Conservation (phyloP, 768 basidiomycete species). For the Lentinula boryana region DNA sequence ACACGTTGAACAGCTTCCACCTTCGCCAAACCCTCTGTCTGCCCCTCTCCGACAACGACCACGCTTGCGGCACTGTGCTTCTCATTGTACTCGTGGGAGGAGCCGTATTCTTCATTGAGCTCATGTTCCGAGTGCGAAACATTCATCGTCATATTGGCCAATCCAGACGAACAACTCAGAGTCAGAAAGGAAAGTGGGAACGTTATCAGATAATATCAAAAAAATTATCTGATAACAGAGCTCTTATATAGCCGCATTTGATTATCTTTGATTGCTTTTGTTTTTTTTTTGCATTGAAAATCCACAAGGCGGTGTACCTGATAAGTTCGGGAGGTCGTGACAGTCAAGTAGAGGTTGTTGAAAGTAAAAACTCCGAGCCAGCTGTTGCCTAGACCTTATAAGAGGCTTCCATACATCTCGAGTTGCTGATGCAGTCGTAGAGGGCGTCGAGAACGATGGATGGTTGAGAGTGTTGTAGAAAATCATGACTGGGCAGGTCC, state of each 20-base stretch:
- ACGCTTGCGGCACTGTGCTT: background rate
- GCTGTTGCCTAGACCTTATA: too few species aligned
- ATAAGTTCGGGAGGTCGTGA: background rate
- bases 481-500: background rate
- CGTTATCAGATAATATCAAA: background rate
- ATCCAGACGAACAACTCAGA: background rate
- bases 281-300: background rate
- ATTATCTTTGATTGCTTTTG: background rate
- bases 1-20: conserved; percentile 6
- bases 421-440: background rate
- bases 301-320: background rate
- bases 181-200: background rate
- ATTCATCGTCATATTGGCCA: background rate
- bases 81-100: background rate
- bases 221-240: background rate
- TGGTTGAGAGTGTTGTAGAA: background rate
- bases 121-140: background rate
- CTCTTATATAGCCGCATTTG: background rate
- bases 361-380: too few species aligned
- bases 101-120: background rate
- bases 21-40: conserved; percentile 4
- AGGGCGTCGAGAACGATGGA: background rate
- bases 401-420: too few species aligned
- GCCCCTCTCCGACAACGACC: background rate
- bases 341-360: too few species aligned